Evolutionary conservation across 179 eudicot genomes (phyloP), one percentile per base, ranked within the genome.

Genomic region (Camellia oleifera): DNA sequence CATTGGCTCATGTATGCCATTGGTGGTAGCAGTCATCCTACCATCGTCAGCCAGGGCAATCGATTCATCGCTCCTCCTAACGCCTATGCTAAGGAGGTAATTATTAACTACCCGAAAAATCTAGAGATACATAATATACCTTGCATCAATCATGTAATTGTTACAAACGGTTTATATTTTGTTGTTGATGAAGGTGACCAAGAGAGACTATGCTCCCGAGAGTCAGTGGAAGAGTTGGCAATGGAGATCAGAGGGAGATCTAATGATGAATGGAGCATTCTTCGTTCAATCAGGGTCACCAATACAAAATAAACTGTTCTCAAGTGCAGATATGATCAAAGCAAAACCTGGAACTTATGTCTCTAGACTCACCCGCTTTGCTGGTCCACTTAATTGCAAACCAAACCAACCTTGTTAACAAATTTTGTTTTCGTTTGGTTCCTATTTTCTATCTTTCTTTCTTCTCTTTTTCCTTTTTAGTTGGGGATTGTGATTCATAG

Each of bases 31-130:
- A 66, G 80, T 13, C 81, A 85, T 18, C 94, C 97, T 6, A 88
- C 89, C 62, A 91, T 92, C 64, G 75, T 92, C 56, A 89, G 93
- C 82, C 94, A 94, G 65, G 98, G 97, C 9, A 94, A 94, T 74
- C 88, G 94, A 2, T 94, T 89, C 85, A 87, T 85, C 9, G 94
- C 93, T 46, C 84, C 90, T 5, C 69, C 79, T 12, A 72, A 85
- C 53, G 60, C 4, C 7, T n/a, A 17, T 3, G 69, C 81, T 7
- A 92, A 89, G 74, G 85, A 90, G 92, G 94, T 89, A 88, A 40
- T 11, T 72, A 32, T 0, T 20, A 2, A 42, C 1, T 46, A 32
- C 40, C 40, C 40, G 1, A 32, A 32, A 48, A 66, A 18, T 64
- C 32, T 42, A 26, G 4, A 9, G 10, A 50, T 45, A 58, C 23